Evolutionary conservation across 352 stramenopile species (phyloP).

Genomic region (Phytopythium sindhum): DNA sequence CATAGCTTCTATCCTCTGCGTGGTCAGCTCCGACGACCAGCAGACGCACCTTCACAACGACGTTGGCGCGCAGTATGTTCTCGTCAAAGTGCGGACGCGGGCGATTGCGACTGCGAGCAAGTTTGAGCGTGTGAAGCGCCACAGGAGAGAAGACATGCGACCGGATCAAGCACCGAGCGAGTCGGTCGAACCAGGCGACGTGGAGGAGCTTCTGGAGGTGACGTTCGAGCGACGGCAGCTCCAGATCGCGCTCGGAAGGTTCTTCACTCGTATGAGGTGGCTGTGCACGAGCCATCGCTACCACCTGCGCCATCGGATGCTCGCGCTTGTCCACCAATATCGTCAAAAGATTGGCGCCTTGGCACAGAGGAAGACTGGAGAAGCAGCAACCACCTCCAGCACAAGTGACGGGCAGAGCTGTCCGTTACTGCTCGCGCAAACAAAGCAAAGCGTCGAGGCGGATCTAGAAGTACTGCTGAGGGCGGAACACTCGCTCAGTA

Average conservation of each 20-base stretch:
- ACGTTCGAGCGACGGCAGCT: slow-evolving; percentile 20
- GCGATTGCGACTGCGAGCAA: slow-evolving; percentile 7
- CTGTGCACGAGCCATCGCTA: slow-evolving; percentile 48
- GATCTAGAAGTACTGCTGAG: slow-evolving; percentile 27
- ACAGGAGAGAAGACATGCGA: neutral
- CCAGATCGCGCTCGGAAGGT: slow-evolving; percentile 26
- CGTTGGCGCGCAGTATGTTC: neutral
- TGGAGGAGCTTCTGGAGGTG: slow-evolving; percentile 35
- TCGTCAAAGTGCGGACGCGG: slow-evolving; percentile 11
- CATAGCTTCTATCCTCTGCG: neutral
- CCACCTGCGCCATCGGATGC: slow-evolving; percentile 50
- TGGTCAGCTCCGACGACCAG: neutral
- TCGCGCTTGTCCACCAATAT: slow-evolving; percentile 37
- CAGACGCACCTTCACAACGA: neutral
- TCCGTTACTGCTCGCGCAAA: slow-evolving; percentile 33
- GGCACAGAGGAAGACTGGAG: neutral
- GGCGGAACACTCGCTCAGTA: slow-evolving; percentile 9
- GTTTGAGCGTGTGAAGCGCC: neutral
- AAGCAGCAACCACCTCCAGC: neutral
- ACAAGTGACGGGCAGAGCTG: slow-evolving; percentile 23
- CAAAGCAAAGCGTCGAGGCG: slow-evolving; percentile 20
- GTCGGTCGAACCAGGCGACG: neutral
- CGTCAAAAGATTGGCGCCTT: neutral
- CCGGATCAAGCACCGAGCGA: neutral
- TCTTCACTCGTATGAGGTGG: slow-evolving; percentile 41